phyloP scores from a whole-genome alignment of 306 rosid species.

The Vigna mungo region DNA sequence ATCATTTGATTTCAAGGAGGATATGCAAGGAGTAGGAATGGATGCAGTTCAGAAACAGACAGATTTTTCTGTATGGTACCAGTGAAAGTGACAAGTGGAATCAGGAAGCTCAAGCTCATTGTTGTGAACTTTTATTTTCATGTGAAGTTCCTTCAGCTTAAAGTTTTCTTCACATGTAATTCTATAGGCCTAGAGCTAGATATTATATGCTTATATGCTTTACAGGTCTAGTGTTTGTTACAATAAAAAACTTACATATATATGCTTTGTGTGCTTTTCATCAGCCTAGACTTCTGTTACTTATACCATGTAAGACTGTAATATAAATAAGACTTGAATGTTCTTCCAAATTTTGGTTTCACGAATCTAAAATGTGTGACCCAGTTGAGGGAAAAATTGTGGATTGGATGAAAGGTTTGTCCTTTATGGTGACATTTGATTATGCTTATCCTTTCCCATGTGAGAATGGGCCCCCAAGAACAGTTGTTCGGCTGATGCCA shows the following conservation, averaged over 20 bases:
- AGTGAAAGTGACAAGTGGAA: conserved; percentile 45
- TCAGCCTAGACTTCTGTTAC: conserved; percentile 27
- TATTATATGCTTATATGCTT: conserved; percentile 34
- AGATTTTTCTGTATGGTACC: conserved; percentile 68
- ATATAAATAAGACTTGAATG: conserved; percentile 54
- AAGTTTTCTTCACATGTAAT: conserved; percentile 48
- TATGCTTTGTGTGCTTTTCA: not conserved
- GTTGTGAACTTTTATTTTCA: conserved; percentile 33
- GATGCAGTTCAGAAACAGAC: conserved; percentile 53
- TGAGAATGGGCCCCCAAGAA: conserved; percentile 44
- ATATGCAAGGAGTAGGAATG: conserved; percentile 54
- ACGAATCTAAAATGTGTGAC: not conserved
- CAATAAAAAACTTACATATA: conserved; percentile 43
- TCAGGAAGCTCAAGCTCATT: not conserved
- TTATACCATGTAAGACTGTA: conserved; percentile 48
- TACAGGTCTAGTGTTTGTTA: conserved; percentile 45
- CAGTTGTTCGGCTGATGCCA: conserved; percentile 19
- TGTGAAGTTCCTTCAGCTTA: conserved; percentile 45
- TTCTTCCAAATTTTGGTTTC: not conserved
- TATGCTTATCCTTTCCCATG: conserved; percentile 45
- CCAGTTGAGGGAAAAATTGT: conserved; percentile 21
- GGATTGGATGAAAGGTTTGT: not conserved
- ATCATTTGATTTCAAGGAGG: conserved; percentile 63
- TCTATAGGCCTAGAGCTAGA: conserved; percentile 47
- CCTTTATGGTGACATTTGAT: conserved; percentile 19